These are phyloP conservation scores for Leucosporidium scottii DNA, from an alignment of 768 basidiomycete species.

Conservation along the genomic window DNA sequence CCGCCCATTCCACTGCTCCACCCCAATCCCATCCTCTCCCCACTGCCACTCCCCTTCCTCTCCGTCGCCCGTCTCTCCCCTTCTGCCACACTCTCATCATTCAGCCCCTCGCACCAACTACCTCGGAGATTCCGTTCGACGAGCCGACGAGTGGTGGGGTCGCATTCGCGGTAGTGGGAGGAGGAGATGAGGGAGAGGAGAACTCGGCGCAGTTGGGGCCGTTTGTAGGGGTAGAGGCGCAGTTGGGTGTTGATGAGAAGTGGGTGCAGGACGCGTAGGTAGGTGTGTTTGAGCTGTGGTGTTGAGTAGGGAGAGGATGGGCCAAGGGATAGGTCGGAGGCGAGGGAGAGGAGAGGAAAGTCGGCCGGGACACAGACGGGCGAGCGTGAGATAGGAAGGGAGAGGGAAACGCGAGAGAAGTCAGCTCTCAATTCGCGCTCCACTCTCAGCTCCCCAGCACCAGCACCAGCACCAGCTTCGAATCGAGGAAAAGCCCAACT, in stretches of 20 bases:
- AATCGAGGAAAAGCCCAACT: background rate
- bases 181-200: constrained; percentile 71
- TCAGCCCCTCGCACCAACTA: constrained; percentile 54
- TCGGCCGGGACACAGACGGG: background rate
- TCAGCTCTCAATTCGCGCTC: background rate
- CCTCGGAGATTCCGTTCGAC: constrained; percentile 84
- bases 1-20: constrained; percentile 10
- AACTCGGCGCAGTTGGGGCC: constrained; percentile 73
- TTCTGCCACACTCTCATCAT: background rate
- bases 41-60: background rate
- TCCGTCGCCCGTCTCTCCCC: background rate
- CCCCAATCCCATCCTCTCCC: background rate
- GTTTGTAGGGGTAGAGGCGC: constrained; percentile 76
- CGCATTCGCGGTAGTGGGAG: constrained; percentile 61
- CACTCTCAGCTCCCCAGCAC: too few species aligned
- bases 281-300: constrained; percentile 79
- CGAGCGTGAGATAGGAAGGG: background rate
- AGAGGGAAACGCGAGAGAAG: background rate
- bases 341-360: background rate
- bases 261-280: constrained; percentile 90
- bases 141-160: constrained; percentile 77
- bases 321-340: too few species aligned
- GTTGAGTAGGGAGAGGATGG: background rate
- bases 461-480: too few species aligned
- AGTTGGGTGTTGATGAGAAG: constrained; percentile 91